Evolutionary conservation across 345 rosid genomes (phyloP), one percentile per base, ranked within the genome.

Genomic region (Salix purpurea): DNA sequence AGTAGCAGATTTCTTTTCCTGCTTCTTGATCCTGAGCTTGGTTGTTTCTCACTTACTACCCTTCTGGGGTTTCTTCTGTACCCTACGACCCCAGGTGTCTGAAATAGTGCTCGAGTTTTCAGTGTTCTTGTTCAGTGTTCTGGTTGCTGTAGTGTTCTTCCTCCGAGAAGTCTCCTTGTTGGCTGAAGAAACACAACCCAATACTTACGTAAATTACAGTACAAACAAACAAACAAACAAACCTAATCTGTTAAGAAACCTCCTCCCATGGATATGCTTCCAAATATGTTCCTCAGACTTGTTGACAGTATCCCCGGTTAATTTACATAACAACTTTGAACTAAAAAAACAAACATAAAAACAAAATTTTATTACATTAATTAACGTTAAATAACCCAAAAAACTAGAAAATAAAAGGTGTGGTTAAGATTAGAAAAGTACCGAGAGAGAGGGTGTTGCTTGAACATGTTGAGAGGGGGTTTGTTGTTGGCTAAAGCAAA

Each of bases 211-310:
- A 18, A 46, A 54, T 42, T 32, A 40, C 61, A 75, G 69, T 34
- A 42, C 7, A 23, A 10, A 14, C 23, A 73, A 9, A 6, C 10
- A 7, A 23, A 60, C 69, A 9, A 48, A 28, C 2, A 28, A 28
- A 95, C 99, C 97, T 80, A 95, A 80, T 83, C 84, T 90, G 82
- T 87, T 89, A 80, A 95, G 97, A 88, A 95, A 95, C 36, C 93
- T 83, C 74, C 69, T 91, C 44, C 97, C 97, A 6, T 90, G 90
- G 73, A 95, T 80, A 46, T 95, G 99, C 85, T 93, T 95, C 97
- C 96, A 95, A 37, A 93, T 90, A 77, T 95, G 99, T 77, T 93
- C 92, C 84, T 93, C 97, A 7, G 88, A 85, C 79, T 95, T 95
- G 81, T 95, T 95, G 70, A 95, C 91, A 10, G 87, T 89, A 82